Evolutionary conservation across 1,139 yeast genomes (phyloP), one percentile per base, ranked within the genome.

Genomic region (Lizanozyma gosingica): DNA sequence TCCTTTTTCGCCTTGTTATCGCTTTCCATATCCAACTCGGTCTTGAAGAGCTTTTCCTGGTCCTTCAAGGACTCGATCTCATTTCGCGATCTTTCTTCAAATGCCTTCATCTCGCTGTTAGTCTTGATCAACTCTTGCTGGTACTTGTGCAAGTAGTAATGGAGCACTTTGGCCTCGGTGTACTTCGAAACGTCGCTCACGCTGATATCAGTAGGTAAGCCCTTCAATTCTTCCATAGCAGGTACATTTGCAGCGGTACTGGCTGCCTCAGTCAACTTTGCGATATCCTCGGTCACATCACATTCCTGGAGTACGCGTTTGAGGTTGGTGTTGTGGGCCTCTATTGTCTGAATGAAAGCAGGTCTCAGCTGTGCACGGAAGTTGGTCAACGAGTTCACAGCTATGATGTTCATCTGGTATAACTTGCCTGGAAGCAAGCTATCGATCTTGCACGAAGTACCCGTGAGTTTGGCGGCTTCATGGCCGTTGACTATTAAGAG

Each of bases 361-460:
- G 71, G 59, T 14, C 53, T 48, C 14, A 67, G 60, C 44, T 63
- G 64, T 1, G 71, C 60, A 32, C 65, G 49, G 49, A 65, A 70
- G 42, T 63, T 62, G 41, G 65, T 64, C 33, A 59, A 41, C 22
- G 63, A 54, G 44, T 70, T 68, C 33, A 67, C 58, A 4, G 73
- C 73, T 15, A 67, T 52, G 32, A 70, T 59, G 42, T 65, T 69
- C 34, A 70, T 51, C 44, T 61, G 64, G 48, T 69, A 68, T 16
- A 63, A 36, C 27, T 57, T 57, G 35, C 55, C 51, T 3, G 57
- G 53, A 3, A 47, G 46, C 35, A 70, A 55, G 43, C 63, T 64
- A 46, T 59, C 58, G 38, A 70, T 54, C 43, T 62, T 64, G 45
- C 72, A 69, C 35, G 65, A 60, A 4, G 62, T 63, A 14, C 64